Percentiles rank a stretch among this genome's conserved stretches.
These are phyloP conservation scores for Phoma sp. DNA, from an alignment of 2,329 filamentous ascomycete species.

Conservation along the genomic window DNA sequence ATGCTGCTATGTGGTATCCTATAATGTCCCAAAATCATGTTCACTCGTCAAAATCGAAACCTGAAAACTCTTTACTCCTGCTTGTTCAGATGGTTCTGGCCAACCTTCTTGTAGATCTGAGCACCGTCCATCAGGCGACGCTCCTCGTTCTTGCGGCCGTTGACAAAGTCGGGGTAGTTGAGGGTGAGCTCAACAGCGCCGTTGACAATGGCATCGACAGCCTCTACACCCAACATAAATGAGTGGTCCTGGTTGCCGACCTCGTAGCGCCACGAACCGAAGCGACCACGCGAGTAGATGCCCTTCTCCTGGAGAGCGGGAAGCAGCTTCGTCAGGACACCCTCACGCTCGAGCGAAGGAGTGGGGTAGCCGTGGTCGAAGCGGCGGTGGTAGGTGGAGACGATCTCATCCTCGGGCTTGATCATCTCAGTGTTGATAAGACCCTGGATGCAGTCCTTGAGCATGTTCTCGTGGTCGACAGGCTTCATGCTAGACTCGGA, in stretches of 20 bases:
- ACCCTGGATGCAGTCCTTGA: slow-evolving; percentile 92
- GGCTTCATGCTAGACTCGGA: slow-evolving; percentile 96
- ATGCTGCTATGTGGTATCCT: slow-evolving; percentile 20
- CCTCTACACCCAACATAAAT: slow-evolving; percentile 96
- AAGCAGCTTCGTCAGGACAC: slow-evolving; percentile 87
- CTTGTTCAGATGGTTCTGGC: slow-evolving; percentile 21
- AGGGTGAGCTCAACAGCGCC: slow-evolving; percentile 90
- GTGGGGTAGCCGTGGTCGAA: slow-evolving; percentile 99
- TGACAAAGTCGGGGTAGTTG: slow-evolving; percentile 97
- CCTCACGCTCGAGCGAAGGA: slow-evolving; percentile 91
- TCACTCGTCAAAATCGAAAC: slow-evolving; percentile 15
- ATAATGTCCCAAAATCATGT: slow-evolving; percentile 19
- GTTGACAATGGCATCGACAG: slow-evolving; percentile 86
- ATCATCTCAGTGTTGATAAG: slow-evolving; percentile 99
- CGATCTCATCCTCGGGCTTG: slow-evolving; percentile 86
- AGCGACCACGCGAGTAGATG: slow-evolving; percentile 94
- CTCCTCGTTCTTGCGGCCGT: slow-evolving; percentile 72
- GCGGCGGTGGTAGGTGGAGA: slow-evolving; percentile 96
- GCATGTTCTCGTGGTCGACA: slow-evolving; percentile 81
- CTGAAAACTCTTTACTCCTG: slow-evolving; percentile 13
- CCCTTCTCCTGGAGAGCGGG: slow-evolving; percentile 89
- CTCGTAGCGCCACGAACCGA: slow-evolving; percentile 98
- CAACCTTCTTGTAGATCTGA: slow-evolving; percentile 55
- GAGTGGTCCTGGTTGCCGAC: slow-evolving; percentile 97
- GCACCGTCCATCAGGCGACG: slow-evolving; percentile 66